Percentiles rank a stretch among this genome's conserved stretches.
phyloP scores from a whole-genome alignment of 2,329 filamentous ascomycete species.

The Xylariaceae sp. region DNA sequence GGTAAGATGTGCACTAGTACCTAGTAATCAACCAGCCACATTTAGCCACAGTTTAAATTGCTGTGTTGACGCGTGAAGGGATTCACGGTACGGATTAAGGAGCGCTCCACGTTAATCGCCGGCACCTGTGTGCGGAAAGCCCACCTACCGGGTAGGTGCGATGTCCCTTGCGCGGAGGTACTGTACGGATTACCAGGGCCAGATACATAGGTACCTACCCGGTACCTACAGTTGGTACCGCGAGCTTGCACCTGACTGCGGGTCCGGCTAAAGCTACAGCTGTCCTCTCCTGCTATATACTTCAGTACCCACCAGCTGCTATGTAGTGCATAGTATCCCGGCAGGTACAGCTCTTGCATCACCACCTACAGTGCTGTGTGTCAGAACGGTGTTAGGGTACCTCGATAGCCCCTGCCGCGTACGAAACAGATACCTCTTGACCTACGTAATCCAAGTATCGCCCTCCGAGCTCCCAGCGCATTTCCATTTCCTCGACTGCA shows the following conservation, averaged over 20 bases:
- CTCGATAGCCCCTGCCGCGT: constrained; percentile 7
- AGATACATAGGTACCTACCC: neutral
- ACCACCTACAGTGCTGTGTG: neutral
- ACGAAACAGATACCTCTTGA: neutral
- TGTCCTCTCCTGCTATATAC: constrained; percentile 24
- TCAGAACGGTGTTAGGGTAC: neutral
- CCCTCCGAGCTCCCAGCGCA: neutral
- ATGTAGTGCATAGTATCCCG: neutral
- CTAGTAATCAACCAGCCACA: neutral
- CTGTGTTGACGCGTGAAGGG: too few relatives aligned
- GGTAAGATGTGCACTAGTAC: neutral
- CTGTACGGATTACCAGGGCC: neutral
- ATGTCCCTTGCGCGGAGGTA: too few relatives aligned
- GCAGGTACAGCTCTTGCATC: neutral
- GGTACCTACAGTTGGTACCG: neutral
- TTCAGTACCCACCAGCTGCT: neutral
- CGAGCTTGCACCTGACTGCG: neutral
- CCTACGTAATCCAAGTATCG: neutral
- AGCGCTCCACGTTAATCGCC: neutral
- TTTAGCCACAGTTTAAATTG: neutral
- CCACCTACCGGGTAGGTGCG: too few relatives aligned
- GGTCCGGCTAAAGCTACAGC: constrained; percentile 27
- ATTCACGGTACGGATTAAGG: too few relatives aligned
- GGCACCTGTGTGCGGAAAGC: too few relatives aligned
- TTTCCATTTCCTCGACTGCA: neutral